Conservation (phyloP, 2,329 filamentous ascomycete species). For the Botrytis aclada region DNA sequence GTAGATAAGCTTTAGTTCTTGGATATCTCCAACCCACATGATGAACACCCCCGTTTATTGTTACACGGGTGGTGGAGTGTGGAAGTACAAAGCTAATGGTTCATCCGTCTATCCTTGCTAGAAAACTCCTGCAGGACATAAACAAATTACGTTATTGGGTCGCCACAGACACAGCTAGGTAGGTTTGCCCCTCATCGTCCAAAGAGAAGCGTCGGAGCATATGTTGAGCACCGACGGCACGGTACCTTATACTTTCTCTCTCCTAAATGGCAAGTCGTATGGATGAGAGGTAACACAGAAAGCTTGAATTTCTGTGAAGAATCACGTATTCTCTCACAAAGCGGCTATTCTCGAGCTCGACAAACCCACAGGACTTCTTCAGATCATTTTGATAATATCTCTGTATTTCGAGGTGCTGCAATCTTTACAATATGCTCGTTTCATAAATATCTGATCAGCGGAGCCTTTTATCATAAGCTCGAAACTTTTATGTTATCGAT, state of each 20-base stretch:
- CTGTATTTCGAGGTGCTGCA: background rate
- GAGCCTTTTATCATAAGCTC: background rate
- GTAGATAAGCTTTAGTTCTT: background rate
- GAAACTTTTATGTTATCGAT: background rate
- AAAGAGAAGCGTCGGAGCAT: background rate
- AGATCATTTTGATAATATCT: background rate
- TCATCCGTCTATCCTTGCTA: conserved; percentile 1
- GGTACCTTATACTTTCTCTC: background rate
- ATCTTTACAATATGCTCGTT: background rate
- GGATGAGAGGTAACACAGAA: background rate
- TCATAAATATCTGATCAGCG: background rate
- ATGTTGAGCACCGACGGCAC: background rate
- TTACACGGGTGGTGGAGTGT: background rate
- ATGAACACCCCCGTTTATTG: conserved; percentile 3
- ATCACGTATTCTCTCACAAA: background rate
- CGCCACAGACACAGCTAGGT: background rate
- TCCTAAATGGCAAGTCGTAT: background rate
- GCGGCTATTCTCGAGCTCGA: background rate
- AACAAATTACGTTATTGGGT: conserved; percentile 8
- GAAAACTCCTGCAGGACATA: conserved; percentile 8
- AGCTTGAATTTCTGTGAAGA: background rate
- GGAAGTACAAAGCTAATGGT: background rate
- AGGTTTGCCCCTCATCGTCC: background rate
- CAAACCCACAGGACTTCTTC: background rate
- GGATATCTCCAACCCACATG: background rate